A percentile compares a stretch with the other conserved stretches of the same genome.
Evolutionary conservation across 2,329 filamentous ascomycete genomes (phyloP).

Genomic region (Lachnellula willkommii): DNA sequence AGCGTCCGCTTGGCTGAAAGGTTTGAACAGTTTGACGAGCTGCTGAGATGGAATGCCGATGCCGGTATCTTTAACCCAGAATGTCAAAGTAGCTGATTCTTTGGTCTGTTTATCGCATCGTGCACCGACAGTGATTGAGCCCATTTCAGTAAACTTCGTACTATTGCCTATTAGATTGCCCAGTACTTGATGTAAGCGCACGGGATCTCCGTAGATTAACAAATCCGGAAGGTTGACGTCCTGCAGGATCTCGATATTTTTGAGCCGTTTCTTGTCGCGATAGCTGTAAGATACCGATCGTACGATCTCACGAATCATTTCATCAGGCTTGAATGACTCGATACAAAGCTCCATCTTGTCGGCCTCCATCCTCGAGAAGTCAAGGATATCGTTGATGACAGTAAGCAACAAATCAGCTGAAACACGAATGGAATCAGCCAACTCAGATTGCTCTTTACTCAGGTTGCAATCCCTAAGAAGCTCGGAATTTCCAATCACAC

Average conservation of each 20-base stretch:
- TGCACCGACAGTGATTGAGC: constrained; percentile 78
- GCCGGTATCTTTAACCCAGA: constrained; percentile 83
- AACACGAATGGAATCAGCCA: constrained; percentile 79
- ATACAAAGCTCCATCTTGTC: constrained; percentile 79
- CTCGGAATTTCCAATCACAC: constrained; percentile 84
- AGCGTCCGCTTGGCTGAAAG: constrained; percentile 87
- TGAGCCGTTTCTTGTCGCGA: constrained; percentile 55
- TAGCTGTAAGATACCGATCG: constrained; percentile 63
- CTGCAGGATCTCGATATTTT: constrained; percentile 58
- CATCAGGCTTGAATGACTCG: constrained; percentile 61
- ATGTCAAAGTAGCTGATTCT: constrained; percentile 68
- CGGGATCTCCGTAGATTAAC: constrained; percentile 65
- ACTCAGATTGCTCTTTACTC: constrained; percentile 72
- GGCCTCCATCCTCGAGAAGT: constrained; percentile 91
- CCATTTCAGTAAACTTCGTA: constrained; percentile 86
- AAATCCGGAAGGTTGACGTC: constrained; percentile 65
- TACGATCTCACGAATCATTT: constrained; percentile 62
- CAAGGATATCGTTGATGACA: constrained; percentile 93
- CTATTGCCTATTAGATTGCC: constrained; percentile 89
- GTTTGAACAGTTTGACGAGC: constrained; percentile 79
- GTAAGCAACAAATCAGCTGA: constrained; percentile 83
- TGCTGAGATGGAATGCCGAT: constrained; percentile 84
- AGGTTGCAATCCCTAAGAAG: constrained; percentile 71
- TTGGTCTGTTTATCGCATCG: constrained; percentile 65
- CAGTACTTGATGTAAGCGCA: constrained; percentile 61